These are phyloP conservation scores for Cladophialophora chaetospira DNA, from an alignment of 2,329 filamentous ascomycete genomes.

Conservation along the genomic window DNA sequence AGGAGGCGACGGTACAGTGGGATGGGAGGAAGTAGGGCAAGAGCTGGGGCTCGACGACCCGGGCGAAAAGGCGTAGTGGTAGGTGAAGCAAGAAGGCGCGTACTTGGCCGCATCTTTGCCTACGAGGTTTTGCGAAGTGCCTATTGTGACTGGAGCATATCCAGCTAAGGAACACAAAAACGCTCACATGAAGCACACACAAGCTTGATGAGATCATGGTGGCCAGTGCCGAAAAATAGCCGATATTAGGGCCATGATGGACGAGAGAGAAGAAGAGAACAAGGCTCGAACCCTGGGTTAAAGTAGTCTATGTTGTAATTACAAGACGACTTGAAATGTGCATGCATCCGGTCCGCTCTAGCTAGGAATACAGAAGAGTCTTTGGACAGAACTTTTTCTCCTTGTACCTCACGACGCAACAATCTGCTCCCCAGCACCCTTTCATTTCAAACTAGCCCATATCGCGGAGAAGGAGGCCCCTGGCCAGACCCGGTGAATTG, in stretches of 20 bases:
- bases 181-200: neutral
- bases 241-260: neutral
- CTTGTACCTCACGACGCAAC: constrained; percentile 9
- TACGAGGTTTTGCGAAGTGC: no score
- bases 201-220: neutral
- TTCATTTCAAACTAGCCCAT: neutral
- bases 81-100: constrained; percentile 27
- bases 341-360: neutral
- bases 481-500: constrained; percentile 1
- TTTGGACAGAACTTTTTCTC: constrained; percentile 2
- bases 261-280: neutral
- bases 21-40: constrained; percentile 82
- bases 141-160: constrained; percentile 5
- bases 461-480: neutral
- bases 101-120: constrained; percentile 28
- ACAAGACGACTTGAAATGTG: neutral
- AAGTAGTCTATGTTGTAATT: constrained; percentile 7
- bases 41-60: constrained; percentile 40
- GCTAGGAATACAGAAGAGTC: constrained; percentile 10
- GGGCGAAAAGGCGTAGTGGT: constrained; percentile 23
- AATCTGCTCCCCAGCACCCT: neutral
- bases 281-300: neutral
- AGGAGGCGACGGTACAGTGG: constrained; percentile 86
- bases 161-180: neutral
- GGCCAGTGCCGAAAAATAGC: constrained; percentile 3